phyloP scores from a whole-genome alignment of 768 basidiomycete species.

The Pleurotus tuoliensis region DNA sequence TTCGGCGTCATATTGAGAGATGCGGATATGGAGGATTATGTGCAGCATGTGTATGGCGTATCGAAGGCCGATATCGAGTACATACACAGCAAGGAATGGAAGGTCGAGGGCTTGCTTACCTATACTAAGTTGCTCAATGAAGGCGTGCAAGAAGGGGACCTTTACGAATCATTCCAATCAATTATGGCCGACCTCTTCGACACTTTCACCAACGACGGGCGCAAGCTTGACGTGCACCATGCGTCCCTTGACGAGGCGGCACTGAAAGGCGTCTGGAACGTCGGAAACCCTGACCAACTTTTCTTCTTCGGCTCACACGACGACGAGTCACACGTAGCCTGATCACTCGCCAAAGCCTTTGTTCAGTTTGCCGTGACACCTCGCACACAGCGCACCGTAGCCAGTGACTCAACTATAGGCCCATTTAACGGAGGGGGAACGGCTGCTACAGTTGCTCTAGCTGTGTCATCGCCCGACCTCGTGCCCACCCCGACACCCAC shows the following conservation, averaged over 20 bases:
- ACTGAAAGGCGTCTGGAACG: not conserved
- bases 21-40: too few relatives aligned
- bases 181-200: not conserved
- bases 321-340: not conserved
- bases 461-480: not conserved
- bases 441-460: not conserved
- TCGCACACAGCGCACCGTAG: not conserved
- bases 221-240: not conserved
- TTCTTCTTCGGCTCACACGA: not conserved
- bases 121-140: not conserved
- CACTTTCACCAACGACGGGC: not conserved
- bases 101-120: not conserved
- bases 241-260: not conserved
- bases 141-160: not conserved
- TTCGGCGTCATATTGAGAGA: too few relatives aligned
- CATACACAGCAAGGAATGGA: not conserved
- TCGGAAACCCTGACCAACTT: not conserved
- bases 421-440: not conserved
- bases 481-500: not conserved
- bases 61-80: not conserved
- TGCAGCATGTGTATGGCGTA: not conserved
- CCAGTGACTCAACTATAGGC: not conserved
- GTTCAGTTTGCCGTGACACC: not conserved
- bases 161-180: not conserved
- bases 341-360: not conserved